These are phyloP conservation scores for Henningerozyma blattae DNA, from an alignment of 805 yeast species.

Conservation along the genomic window DNA sequence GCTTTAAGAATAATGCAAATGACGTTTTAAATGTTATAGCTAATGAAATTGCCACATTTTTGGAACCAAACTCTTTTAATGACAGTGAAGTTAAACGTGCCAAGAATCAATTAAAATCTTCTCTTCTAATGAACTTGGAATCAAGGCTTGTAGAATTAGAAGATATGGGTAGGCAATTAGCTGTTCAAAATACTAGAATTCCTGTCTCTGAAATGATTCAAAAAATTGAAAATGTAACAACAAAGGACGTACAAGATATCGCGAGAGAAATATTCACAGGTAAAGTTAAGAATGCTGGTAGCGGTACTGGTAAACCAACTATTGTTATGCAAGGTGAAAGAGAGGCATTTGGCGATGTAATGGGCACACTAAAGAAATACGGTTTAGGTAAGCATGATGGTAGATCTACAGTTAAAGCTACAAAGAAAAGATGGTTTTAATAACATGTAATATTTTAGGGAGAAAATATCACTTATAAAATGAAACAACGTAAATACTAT, in stretches of 20 bases:
- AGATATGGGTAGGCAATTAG: slow-evolving; percentile 91
- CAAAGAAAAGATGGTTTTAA: too few species aligned
- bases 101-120: slow-evolving; percentile 80
- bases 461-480: too few species aligned
- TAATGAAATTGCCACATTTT: slow-evolving; percentile 28
- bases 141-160: slow-evolving; percentile 88
- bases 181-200: slow-evolving; percentile 64
- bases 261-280: slow-evolving; percentile 71
- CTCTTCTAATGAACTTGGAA: slow-evolving; percentile 85
- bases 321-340: slow-evolving; percentile 83
- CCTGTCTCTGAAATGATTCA: slow-evolving; percentile 72
- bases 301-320: slow-evolving; percentile 61
- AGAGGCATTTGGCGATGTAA: slow-evolving; percentile 76
- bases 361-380: slow-evolving; percentile 46
- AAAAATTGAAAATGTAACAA: slow-evolving; percentile 57
- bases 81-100: slow-evolving; percentile 75
- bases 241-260: slow-evolving; percentile 56
- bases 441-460: too few species aligned
- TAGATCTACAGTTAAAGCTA: background rate
- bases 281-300: slow-evolving; percentile 32
- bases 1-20: slow-evolving; percentile 78
- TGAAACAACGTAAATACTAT: too few species aligned
- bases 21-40: slow-evolving; percentile 67
- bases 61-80: background rate
- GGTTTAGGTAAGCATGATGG: slow-evolving; percentile 53